Evolutionary conservation across 2,329 filamentous ascomycete genomes (phyloP).

Genomic region (Trichoderma lentiforme): DNA sequence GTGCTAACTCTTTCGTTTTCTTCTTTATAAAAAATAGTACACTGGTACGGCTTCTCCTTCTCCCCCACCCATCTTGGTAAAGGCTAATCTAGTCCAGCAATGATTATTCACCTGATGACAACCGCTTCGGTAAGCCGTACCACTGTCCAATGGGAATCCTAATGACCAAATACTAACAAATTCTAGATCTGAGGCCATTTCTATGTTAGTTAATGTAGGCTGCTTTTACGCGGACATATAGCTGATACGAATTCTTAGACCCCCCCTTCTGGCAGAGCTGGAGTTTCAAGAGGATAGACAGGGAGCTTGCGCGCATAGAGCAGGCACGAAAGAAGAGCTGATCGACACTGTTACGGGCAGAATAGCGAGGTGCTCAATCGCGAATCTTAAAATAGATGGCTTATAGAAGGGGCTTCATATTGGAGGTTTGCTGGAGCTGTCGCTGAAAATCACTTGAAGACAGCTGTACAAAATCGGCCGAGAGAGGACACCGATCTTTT

Average conservation of each 20-base stretch:
- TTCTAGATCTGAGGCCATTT: not conserved
- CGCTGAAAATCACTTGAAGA: not conserved
- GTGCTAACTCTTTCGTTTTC: not conserved
- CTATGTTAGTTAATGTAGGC: not conserved
- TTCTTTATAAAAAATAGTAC: not conserved
- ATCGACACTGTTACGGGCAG: not conserved
- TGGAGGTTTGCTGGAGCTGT: not conserved
- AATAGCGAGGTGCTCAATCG: not conserved
- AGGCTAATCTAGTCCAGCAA: not conserved
- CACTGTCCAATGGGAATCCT: not conserved
- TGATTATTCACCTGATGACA: not conserved
- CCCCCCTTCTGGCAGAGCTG: not conserved
- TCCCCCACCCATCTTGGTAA: not conserved
- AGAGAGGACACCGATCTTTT: not conserved
- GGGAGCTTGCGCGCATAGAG: not conserved
- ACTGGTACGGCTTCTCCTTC: not conserved
- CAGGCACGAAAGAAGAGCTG: not conserved
- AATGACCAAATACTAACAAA: fast-evolving
- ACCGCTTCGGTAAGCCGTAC: not conserved
- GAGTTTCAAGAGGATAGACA: not conserved
- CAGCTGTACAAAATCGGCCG: not conserved
- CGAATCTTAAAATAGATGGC: fast-evolving
- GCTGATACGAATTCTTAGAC: not conserved
- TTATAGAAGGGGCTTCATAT: not conserved
- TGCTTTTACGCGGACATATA: not conserved